Evolutionary conservation across 495 filamentous ascomycete species (phyloP).

Genomic region (Aspergillus wentii): DNA sequence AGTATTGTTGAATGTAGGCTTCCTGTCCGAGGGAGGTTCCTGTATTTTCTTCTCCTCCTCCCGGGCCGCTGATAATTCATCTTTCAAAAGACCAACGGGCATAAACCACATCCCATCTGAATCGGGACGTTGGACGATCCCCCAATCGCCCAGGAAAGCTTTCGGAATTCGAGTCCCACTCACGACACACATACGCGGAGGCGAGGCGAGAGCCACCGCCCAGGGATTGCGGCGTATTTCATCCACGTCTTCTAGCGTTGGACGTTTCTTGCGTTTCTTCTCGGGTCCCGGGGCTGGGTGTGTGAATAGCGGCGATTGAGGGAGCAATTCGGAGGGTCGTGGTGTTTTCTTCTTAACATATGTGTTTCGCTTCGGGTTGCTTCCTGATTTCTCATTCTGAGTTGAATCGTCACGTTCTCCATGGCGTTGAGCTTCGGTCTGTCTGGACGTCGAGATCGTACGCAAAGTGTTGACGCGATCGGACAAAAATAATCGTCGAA

Average conservation of each 20-base stretch:
- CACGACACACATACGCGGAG: constrained; percentile 55
- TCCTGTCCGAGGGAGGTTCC: background rate
- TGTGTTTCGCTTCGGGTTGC: too few relatives aligned
- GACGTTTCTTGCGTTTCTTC: constrained; percentile 19
- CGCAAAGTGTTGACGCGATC: background rate
- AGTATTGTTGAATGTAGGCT: background rate
- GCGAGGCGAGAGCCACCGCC: constrained; percentile 57
- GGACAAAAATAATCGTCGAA: constrained; percentile 18
- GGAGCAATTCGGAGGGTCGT: constrained; percentile 32
- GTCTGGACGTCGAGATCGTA: constrained; percentile 1
- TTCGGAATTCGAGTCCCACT: constrained; percentile 53
- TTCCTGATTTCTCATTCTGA: too few relatives aligned
- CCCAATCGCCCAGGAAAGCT: constrained; percentile 60
- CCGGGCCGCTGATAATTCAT: constrained; percentile 11
- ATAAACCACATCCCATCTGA: constrained; percentile 46
- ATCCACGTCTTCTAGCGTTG: constrained; percentile 39
- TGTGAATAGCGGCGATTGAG: constrained; percentile 34
- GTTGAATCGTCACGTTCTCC: too few relatives aligned
- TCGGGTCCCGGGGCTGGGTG: constrained; percentile 10
- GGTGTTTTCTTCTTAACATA: constrained; percentile 1
- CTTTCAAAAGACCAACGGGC: constrained; percentile 44
- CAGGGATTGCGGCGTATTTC: constrained; percentile 36
- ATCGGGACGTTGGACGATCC: constrained; percentile 50
- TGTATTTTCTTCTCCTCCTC: background rate
- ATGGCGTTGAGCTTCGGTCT: too few relatives aligned